Evolutionary conservation across 1,139 yeast genomes (phyloP).

Genomic region (Yamadazyma sp.): DNA sequence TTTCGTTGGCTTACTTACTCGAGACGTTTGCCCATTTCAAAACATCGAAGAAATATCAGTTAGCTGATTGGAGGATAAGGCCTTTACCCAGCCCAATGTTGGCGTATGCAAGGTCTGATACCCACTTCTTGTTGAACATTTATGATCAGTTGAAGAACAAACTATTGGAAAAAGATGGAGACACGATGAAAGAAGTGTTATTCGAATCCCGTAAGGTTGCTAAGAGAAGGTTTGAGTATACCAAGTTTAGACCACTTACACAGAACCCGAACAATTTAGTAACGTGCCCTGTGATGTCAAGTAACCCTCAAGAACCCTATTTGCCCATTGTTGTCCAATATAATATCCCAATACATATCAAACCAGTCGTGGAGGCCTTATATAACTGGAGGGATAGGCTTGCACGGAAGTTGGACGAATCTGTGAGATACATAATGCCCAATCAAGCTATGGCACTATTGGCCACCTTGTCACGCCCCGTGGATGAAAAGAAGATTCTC

Average conservation of each 20-base stretch:
- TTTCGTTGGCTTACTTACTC: conserved; percentile 80
- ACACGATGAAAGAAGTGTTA: conserved; percentile 50
- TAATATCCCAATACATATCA: conserved; percentile 58
- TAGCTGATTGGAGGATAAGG: conserved; percentile 95
- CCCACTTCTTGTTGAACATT: conserved; percentile 83
- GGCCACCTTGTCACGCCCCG: conserved; percentile 55
- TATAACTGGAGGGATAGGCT: conserved; percentile 80
- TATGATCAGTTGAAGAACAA: conserved; percentile 73
- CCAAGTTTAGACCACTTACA: conserved; percentile 54
- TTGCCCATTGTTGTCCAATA: conserved; percentile 60
- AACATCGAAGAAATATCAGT: conserved; percentile 91
- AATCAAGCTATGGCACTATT: conserved; percentile 72
- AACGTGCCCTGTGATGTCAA: conserved; percentile 50
- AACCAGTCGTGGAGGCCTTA: conserved; percentile 58
- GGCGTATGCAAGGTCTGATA: conserved; percentile 91
- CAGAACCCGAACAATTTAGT: conserved; percentile 26
- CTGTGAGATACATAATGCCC: conserved; percentile 79
- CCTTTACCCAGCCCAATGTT: conserved; percentile 79
- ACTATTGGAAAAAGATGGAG: conserved; percentile 41
- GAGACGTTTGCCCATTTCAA: conserved; percentile 80
- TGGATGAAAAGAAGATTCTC: conserved; percentile 57
- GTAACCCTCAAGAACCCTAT: conserved; percentile 56
- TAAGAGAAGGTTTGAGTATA: conserved; percentile 74
- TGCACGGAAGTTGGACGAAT: conserved; percentile 82
- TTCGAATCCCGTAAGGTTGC: conserved; percentile 82